A percentile compares a stretch with the other conserved stretches of the same genome.
Conservation (phyloP, 129 eudicot species). For the Dittrichia graveolens region DNA sequence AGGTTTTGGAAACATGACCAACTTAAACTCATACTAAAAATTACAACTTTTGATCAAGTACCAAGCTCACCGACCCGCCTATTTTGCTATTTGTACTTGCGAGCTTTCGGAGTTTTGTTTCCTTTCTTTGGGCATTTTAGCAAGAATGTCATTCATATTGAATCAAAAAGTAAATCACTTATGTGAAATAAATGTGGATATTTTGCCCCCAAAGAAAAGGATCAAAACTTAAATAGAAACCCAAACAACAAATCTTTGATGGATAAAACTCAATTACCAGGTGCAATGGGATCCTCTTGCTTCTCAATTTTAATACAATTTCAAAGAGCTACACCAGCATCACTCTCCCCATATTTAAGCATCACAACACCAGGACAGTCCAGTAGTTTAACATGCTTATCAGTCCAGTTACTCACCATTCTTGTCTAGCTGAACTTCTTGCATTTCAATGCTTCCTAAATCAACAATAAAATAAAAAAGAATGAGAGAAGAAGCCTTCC, state of each 20-base stretch:
- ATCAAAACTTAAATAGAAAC: background rate
- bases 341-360: conserved; percentile 68
- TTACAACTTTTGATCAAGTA: background rate
- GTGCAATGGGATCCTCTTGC: conserved; percentile 71
- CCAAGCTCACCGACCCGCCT: background rate
- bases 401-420: conserved; percentile 14
- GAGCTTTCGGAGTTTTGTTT: too few relatives aligned
- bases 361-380: conserved; percentile 98
- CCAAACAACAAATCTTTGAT: background rate
- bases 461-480: too few relatives aligned
- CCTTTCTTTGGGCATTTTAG: background rate
- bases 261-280: conserved; percentile 52
- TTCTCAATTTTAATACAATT: conserved; percentile 91
- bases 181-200: background rate
- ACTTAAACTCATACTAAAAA: background rate
- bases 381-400: conserved; percentile 49
- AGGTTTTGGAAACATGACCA: background rate
- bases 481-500: too few relatives aligned
- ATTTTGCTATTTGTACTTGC: background rate
- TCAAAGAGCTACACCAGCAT: conserved; percentile 71
- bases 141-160: background rate
- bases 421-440: conserved; percentile 90
- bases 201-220: background rate
- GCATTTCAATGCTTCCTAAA: conserved; percentile 37
- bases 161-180: background rate